Evolutionary conservation across 2,329 filamentous ascomycete genomes (phyloP).

Genomic region (Cladophialophora immunda): DNA sequence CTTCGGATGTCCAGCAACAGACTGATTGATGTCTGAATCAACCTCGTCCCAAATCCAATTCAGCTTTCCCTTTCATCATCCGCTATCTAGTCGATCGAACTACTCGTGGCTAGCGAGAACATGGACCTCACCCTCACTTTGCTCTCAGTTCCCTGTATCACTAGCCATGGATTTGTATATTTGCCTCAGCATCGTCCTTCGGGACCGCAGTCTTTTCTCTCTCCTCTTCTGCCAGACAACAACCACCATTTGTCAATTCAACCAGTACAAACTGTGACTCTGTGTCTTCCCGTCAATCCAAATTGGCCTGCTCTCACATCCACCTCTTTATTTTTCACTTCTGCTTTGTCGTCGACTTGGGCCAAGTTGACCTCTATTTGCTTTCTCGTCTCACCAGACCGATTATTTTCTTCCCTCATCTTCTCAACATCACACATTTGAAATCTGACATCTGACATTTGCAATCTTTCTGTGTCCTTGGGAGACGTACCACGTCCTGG

Average conservation of each 20-base stretch:
- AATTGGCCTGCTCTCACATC: slow-evolving; percentile 5
- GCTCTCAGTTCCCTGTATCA: slow-evolving; percentile 3
- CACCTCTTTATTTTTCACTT: slow-evolving; percentile 5
- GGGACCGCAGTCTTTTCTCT: slow-evolving; percentile 7
- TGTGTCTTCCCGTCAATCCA: slow-evolving; percentile 8
- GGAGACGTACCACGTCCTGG: slow-evolving; percentile 13
- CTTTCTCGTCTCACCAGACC: slow-evolving; percentile 1
- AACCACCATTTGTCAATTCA: slow-evolving; percentile 13
- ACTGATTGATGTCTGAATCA: slow-evolving; percentile 1
- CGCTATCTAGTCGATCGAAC: background rate
- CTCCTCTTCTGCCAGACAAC: slow-evolving; percentile 4
- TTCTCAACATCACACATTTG: slow-evolving; percentile 13
- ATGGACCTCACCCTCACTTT: slow-evolving; percentile 9
- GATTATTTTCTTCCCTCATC: background rate
- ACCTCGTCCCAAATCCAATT: slow-evolving; percentile 1
- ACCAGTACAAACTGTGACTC: background rate
- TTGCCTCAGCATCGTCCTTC: slow-evolving; percentile 9
- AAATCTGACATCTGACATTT: slow-evolving; percentile 26
- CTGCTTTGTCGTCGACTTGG: slow-evolving; percentile 20
- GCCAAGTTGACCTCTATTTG: slow-evolving; percentile 7
- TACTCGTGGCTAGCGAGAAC: slow-evolving; percentile 2
- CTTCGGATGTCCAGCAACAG: background rate
- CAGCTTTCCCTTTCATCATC: slow-evolving; percentile 1
- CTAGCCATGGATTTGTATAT: slow-evolving; percentile 10
- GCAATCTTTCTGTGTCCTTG: slow-evolving; percentile 10